Percentiles rank a stretch among this genome's conserved stretches.
Evolutionary conservation across 306 rosid genomes (phyloP).

Genomic region (Purshia tridentata): DNA sequence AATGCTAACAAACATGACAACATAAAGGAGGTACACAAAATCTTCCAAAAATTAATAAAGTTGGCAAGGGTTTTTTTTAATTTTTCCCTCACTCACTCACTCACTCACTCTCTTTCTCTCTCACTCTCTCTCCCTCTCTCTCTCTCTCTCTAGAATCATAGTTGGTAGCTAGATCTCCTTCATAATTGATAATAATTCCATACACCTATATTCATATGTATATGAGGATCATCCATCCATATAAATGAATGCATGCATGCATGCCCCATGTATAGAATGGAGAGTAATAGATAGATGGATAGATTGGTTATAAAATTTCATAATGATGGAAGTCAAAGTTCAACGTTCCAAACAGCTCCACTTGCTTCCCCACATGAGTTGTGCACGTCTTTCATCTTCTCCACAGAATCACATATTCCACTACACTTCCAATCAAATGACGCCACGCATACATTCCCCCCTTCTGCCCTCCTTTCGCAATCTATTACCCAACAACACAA

Average conservation of each 20-base stretch:
- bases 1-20: neutral
- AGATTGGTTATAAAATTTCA: no score
- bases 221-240: neutral
- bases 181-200: neutral
- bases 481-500: constrained; percentile 31
- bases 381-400: constrained; percentile 70
- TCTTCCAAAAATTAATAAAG: neutral
- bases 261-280: no score
- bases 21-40: neutral
- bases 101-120: neutral
- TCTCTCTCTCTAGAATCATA: no score
- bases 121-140: neutral
- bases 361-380: constrained; percentile 70
- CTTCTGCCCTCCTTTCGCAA: constrained; percentile 68
- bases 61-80: neutral
- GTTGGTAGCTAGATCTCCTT: neutral
- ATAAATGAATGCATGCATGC: no score
- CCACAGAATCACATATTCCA: constrained; percentile 78
- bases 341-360: constrained; percentile 62
- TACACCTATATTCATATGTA: neutral
- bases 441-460: constrained; percentile 76
- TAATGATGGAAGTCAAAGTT: constrained; percentile 29
- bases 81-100: neutral
- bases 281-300: no score
- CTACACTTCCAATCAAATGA: constrained; percentile 95